Conservation (phyloP, 345 rosid species). For the Citrus sp. region DNA sequence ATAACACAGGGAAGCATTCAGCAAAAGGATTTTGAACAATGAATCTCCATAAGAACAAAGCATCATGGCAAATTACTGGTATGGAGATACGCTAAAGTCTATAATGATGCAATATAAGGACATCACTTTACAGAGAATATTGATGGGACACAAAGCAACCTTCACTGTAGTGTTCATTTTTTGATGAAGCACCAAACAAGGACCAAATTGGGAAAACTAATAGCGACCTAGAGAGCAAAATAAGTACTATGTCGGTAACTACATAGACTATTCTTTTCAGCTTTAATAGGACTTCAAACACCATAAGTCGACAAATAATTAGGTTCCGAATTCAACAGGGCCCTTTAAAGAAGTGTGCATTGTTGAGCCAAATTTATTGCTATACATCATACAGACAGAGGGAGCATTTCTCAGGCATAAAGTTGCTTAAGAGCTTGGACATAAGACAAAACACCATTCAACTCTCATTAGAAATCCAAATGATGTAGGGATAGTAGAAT, state of each 20-base stretch:
- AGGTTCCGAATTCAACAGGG: slow-evolving; percentile 2
- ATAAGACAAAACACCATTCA: neutral
- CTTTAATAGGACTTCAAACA: slow-evolving; percentile 15
- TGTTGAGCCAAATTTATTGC: slow-evolving; percentile 11
- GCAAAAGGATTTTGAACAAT: neutral
- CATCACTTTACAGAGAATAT: neutral
- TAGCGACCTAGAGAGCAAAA: neutral
- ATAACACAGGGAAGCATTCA: slow-evolving; percentile 5
- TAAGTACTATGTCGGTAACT: neutral
- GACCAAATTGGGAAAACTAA: slow-evolving; percentile 15
- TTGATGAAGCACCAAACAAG: neutral
- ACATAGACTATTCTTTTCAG: slow-evolving; percentile 9
- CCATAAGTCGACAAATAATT: slow-evolving; percentile 9
- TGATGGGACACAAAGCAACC: slow-evolving; percentile 4
- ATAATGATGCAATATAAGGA: neutral
- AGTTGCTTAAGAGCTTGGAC: neutral
- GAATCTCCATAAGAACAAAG: neutral
- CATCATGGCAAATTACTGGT: neutral
- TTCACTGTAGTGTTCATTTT: slow-evolving; percentile 5
- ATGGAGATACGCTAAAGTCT: neutral
- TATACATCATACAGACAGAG: neutral
- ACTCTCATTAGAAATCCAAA: neutral
- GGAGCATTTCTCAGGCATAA: neutral
- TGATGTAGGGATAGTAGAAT: neutral
- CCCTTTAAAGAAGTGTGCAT: slow-evolving; percentile 19